A percentile compares a stretch with the other conserved stretches of the same genome.
These are phyloP conservation scores for Brassica carinata DNA, from an alignment of 345 rosid species.

Conservation along the genomic window DNA sequence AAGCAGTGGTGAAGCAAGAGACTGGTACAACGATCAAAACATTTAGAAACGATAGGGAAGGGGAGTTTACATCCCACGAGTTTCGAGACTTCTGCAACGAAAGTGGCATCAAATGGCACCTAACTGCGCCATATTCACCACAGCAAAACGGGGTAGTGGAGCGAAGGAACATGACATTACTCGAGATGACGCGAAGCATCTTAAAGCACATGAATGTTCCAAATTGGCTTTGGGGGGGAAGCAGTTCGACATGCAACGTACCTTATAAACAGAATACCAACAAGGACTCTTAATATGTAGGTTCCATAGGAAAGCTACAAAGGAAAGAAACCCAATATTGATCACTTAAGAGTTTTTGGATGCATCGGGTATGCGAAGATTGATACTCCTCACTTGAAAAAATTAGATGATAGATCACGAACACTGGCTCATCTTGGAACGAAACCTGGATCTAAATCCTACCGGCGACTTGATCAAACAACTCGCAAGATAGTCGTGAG, in stretches of 20 bases:
- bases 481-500: background rate
- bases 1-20: background rate
- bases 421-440: background rate
- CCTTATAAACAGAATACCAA: background rate
- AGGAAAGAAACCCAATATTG: background rate
- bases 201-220: background rate
- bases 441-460: background rate
- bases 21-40: background rate
- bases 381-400: background rate
- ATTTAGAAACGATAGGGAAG: background rate
- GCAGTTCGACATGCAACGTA: background rate
- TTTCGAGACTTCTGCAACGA: background rate
- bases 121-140: background rate
- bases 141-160: background rate
- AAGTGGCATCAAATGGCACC: background rate
- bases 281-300: background rate
- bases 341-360: background rate
- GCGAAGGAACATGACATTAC: background rate
- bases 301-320: background rate
- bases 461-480: background rate
- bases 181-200: background rate
- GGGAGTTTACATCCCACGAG: background rate
- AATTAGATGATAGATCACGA: background rate
- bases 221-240: background rate
- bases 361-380: background rate